phyloP scores from a whole-genome alignment of 108 stramenopile genomes.

The Aurantiochytrium sp. region DNA sequence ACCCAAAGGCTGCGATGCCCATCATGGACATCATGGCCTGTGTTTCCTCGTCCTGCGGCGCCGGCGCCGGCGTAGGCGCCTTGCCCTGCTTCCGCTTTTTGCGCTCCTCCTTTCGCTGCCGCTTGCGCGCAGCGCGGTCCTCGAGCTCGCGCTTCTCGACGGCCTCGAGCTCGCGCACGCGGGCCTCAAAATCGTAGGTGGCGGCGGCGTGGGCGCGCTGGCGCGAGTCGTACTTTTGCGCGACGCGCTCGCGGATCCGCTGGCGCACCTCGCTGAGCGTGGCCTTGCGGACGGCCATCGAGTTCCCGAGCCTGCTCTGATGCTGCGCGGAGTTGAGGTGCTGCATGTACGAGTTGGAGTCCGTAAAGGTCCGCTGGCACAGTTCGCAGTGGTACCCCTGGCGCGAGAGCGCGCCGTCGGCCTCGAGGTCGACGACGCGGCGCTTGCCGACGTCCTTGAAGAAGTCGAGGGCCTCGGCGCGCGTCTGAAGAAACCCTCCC shows the following conservation, averaged over 20 bases:
- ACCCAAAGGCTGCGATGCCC: too few species aligned
- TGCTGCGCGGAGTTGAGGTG: slow-evolving; percentile 3
- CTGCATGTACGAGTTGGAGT: not conserved
- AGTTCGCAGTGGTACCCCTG: slow-evolving; percentile 9
- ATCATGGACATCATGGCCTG: not conserved
- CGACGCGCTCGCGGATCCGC: not conserved
- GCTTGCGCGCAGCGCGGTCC: not conserved
- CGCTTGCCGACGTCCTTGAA: not conserved
- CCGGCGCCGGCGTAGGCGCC: too few species aligned
- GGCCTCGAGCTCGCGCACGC: not conserved
- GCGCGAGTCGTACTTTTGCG: not conserved
- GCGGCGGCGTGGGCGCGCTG: not conserved
- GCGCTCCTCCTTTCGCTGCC: not conserved
- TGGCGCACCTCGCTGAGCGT: not conserved
- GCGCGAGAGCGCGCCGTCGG: not conserved
- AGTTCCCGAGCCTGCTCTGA: not conserved
- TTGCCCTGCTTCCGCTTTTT: not conserved
- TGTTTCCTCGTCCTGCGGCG: not conserved
- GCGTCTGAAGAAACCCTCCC: not conserved
- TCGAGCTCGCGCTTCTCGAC: not conserved
- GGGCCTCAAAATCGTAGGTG: not conserved
- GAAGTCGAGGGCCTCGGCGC: not conserved
- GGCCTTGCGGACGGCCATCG: not conserved
- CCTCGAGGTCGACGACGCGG: not conserved
- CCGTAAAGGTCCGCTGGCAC: slow-evolving; percentile 17